These are phyloP conservation scores for Diaporthe capsici DNA, from an alignment of 2,329 filamentous ascomycete genomes.

Conservation along the genomic window DNA sequence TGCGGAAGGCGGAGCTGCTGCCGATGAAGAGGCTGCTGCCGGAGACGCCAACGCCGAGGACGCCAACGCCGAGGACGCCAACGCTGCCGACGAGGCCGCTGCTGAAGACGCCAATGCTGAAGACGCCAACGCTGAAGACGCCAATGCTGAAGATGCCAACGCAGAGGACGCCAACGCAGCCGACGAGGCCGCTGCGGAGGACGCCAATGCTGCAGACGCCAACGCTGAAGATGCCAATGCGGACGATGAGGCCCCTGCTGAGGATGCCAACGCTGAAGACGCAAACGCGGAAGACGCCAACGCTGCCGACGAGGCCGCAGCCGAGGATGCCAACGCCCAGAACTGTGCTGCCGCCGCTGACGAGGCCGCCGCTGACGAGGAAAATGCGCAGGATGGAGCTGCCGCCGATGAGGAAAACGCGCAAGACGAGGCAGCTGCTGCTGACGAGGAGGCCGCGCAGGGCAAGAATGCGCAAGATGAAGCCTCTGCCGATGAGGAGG, in stretches of 20 bases:
- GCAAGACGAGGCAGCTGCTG: background rate
- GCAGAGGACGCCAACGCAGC: background rate
- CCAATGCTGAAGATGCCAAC: background rate
- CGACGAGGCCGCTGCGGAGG: background rate
- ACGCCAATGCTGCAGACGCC: constrained; percentile 27
- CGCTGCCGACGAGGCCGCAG: constrained; percentile 26
- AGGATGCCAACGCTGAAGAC: constrained; percentile 25
- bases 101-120: background rate
- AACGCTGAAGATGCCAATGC: background rate
- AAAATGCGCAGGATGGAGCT: background rate
- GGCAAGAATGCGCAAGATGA: background rate
- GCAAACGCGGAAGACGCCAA: background rate
- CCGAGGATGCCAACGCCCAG: background rate
- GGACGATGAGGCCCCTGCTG: background rate
- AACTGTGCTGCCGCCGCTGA: background rate
- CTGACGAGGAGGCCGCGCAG: background rate
- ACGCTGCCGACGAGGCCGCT: background rate
- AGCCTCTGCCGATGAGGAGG: background rate
- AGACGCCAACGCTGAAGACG: constrained; percentile 25
- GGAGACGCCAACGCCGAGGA: background rate
- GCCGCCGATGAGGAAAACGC: background rate
- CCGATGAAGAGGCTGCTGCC: background rate
- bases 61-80: background rate
- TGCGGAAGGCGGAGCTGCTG: background rate
- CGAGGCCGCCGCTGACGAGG: background rate